These are phyloP conservation scores for Croton setiger DNA, from an alignment of 441 rosid species.

Conservation along the genomic window DNA sequence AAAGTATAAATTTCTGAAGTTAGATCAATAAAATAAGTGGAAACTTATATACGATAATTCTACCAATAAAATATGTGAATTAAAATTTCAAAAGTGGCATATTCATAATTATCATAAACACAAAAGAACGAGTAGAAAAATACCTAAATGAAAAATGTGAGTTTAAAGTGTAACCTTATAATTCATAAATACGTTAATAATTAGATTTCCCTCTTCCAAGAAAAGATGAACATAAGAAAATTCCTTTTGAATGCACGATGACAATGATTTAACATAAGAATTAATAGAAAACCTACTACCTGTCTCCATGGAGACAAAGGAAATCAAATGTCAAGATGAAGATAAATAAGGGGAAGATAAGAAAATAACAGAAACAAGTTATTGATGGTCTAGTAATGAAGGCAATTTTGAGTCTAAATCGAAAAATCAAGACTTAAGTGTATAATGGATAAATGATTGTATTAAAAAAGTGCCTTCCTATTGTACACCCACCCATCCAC, in stretches of 20 bases:
- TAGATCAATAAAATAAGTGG: background rate
- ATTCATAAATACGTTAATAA: background rate
- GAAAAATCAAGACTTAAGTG: background rate
- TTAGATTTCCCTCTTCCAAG: background rate
- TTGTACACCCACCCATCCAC: too few relatives aligned
- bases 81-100: background rate
- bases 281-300: background rate
- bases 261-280: background rate
- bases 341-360: background rate
- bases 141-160: background rate
- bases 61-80: background rate
- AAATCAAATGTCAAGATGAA: background rate
- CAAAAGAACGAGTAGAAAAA: background rate
- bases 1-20: background rate
- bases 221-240: background rate
- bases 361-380: background rate
- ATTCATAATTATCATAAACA: background rate
- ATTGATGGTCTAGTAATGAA: background rate
- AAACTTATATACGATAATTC: background rate
- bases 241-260: background rate
- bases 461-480: background rate
- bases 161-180: background rate
- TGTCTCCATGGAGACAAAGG: background rate
- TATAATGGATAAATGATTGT: background rate
- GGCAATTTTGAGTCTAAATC: background rate